phyloP scores from a whole-genome alignment of 2,329 filamentous ascomycete species.

The Penicillium sp. region DNA sequence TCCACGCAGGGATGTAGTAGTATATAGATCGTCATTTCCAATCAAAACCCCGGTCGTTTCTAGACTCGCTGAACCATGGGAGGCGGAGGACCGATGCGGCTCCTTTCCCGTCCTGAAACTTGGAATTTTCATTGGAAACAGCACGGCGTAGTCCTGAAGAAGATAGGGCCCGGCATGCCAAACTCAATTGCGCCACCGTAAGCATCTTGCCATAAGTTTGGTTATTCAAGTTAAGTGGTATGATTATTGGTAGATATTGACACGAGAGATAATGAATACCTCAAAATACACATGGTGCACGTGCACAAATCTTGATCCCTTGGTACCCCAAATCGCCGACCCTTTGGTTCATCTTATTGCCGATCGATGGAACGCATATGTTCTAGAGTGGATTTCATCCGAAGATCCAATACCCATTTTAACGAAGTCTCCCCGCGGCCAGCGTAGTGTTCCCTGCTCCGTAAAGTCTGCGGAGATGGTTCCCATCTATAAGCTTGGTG shows the following conservation, averaged over 20 bases:
- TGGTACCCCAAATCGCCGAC: background rate
- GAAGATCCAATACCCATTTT: too few species aligned
- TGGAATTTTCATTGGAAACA: background rate
- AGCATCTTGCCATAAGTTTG: background rate
- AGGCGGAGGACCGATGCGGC: conserved; percentile 7
- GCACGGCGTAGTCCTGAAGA: background rate
- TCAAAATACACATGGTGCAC: too few species aligned
- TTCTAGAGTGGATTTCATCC: too few species aligned
- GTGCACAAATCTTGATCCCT: too few species aligned
- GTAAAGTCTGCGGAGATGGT: background rate
- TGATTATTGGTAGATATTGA: too few species aligned
- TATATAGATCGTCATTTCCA: background rate
- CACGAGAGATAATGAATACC: too few species aligned
- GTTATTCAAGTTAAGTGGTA: too few species aligned
- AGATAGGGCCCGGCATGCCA: background rate
- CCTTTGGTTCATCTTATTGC: background rate
- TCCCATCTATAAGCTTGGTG: background rate
- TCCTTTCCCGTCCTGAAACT: conserved; percentile 9
- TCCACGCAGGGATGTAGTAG: too few species aligned
- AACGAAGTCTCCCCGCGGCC: too few species aligned
- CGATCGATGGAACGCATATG: conserved; percentile 11
- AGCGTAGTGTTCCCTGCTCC: background rate
- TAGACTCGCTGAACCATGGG: background rate
- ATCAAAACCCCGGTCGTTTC: background rate
- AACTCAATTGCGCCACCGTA: background rate